Evolutionary conservation across 1,284 basidiomycete species (phyloP), one percentile per base, ranked within the genome.

Genomic region (Sanghuangporus baumii): DNA sequence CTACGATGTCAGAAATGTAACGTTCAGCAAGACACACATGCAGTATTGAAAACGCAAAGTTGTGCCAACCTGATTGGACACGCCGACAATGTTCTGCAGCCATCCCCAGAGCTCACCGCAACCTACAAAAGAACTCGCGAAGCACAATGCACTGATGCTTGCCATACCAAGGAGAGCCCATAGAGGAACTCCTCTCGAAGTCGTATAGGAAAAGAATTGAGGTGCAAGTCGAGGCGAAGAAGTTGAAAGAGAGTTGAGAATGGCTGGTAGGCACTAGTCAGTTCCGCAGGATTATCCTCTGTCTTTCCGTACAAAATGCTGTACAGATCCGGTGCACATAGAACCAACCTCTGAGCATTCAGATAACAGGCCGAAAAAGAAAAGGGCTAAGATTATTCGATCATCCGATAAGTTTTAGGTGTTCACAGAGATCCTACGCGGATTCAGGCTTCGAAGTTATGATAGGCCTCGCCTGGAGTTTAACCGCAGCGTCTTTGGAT

Each of bases 1-100:
- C 51, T 54, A n/a, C 12, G 14, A 7, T 14, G 2, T 14, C 3
- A 3, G 23, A 26, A 31, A 54, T 46, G 51, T n/a, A 3, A n/a
- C 7, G 51, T n/a, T 31, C 51, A 54, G 16, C 16, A 18, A 16
- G 18, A n/a, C 16, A n/a, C 2, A 16, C 8, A 36, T 14, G 36
- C 1, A 2, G 11, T 16, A 12, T 20, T 11, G 36, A n/a, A n/a
- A 54, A 54, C n/a, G 37, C 8, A 31, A 54, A 36, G 9, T 9
- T 23, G 12, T 14, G 14, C 48, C 31, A 54, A 54, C 51, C 77
- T 91, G 89, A 69, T 91, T 91, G 3, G 89, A 91, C 56, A 91
- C 89, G 0, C 89, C 89, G 41, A 91, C 89, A 55, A 91, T 82
- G 68, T 89, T 91, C 71, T 91, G 89, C 58, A 91, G 71, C 89